A percentile compares a stretch with the other conserved stretches of the same genome.
phyloP scores from a whole-genome alignment of 1,284 basidiomycete genomes.

The Thelephora terrestris region DNA sequence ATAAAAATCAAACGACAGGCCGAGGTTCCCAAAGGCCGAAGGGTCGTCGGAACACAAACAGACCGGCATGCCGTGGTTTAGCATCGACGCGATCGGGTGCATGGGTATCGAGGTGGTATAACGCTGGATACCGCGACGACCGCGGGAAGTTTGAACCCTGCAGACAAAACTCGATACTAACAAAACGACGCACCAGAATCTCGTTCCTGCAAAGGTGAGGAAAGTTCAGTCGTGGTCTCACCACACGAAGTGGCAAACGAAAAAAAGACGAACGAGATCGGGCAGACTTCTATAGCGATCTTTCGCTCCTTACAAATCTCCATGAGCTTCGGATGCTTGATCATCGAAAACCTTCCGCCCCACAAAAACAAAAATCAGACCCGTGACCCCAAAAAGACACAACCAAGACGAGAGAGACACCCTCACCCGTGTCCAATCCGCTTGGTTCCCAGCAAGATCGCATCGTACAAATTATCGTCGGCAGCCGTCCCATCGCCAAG shows the following conservation, averaged over 20 bases:
- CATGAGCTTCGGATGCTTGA: conserved; percentile 65
- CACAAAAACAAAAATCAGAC: background rate
- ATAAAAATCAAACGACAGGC: conserved; percentile 62
- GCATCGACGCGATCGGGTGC: conserved; percentile 56
- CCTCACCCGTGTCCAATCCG: conserved; percentile 53
- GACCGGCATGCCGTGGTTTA: conserved; percentile 63
- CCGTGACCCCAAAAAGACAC: conserved; percentile 1
- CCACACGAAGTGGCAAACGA: conserved; percentile 1
- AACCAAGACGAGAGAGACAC: background rate
- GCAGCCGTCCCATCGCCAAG: conserved; percentile 60
- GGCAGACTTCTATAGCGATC: conserved; percentile 63
- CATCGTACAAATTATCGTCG: conserved; percentile 72
- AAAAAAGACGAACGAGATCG: conserved; percentile 48
- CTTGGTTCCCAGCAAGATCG: conserved; percentile 65
- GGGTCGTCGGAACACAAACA: conserved; percentile 68
- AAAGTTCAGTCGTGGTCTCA: conserved; percentile 1
- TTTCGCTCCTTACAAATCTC: conserved; percentile 50
- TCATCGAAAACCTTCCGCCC: conserved; percentile 49
- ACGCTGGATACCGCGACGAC: conserved; percentile 29
- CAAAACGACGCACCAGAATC: conserved; percentile 38
- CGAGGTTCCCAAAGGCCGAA: conserved; percentile 67
- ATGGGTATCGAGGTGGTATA: conserved; percentile 66
- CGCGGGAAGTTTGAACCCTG: background rate
- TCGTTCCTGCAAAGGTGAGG: conserved; percentile 40
- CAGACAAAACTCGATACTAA: background rate